Evolutionary conservation across 2,329 filamentous ascomycete genomes (phyloP).

Genomic region (Aspergillus floridensis): DNA sequence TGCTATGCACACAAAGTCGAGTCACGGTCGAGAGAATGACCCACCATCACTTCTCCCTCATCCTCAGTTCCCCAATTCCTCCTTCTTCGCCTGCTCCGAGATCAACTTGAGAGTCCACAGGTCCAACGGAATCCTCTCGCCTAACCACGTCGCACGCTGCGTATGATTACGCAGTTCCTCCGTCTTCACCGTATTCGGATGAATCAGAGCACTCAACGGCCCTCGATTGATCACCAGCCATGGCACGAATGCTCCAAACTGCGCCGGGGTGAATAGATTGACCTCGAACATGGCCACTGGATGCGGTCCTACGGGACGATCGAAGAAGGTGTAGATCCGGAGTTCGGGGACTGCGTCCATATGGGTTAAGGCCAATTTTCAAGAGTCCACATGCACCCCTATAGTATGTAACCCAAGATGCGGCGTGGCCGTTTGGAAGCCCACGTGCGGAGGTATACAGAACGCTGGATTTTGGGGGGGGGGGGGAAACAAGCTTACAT

Average conservation of each 20-base stretch:
- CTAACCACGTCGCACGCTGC: conserved; percentile 46
- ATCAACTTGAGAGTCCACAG: conserved; percentile 36
- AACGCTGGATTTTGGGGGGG: not conserved
- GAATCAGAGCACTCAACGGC: conserved; percentile 72
- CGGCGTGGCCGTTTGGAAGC: not conserved
- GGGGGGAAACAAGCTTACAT: conserved; percentile 52
- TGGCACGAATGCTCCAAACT: conserved; percentile 84
- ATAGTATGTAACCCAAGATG: not conserved
- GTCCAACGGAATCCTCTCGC: conserved; percentile 47
- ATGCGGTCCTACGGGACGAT: conserved; percentile 76
- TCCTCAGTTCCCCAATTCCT: conserved; percentile 13
- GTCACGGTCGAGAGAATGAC: not conserved
- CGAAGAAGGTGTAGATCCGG: conserved; percentile 75
- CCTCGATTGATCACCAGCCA: conserved; percentile 83
- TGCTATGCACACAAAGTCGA: not conserved
- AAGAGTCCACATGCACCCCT: too few relatives aligned
- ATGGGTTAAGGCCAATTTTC: not conserved
- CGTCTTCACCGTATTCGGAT: conserved; percentile 66
- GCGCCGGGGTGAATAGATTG: conserved; percentile 77
- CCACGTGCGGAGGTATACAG: not conserved
- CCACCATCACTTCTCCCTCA: not conserved
- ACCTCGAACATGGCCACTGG: conserved; percentile 89
- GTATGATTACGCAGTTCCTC: conserved; percentile 55
- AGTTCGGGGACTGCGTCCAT: conserved; percentile 72
- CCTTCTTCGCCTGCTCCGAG: conserved; percentile 23